Percentiles rank a stretch among this genome's conserved stretches.
phyloP scores from a whole-genome alignment of 106 monocot species.

The Ottelia alismoides region DNA sequence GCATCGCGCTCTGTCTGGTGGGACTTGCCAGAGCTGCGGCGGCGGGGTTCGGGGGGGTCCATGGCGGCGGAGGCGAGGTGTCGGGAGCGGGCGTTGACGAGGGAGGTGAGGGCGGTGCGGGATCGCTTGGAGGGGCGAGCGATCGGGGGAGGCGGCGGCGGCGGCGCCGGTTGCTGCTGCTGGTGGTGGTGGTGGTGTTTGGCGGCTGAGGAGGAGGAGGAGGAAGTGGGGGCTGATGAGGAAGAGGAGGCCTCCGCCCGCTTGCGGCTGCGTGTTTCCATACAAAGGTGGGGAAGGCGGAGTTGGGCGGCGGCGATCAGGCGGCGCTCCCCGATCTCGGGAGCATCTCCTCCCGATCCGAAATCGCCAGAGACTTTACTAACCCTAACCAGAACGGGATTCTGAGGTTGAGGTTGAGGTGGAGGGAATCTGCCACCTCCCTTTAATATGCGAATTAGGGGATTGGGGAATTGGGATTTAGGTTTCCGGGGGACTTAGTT shows the following conservation, averaged over 20 bases:
- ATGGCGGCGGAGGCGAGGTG: constrained; percentile 5
- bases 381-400: too few species aligned
- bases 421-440: too few species aligned
- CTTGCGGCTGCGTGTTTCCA: constrained; percentile 99
- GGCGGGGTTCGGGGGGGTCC: constrained; percentile 20
- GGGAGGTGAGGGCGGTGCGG: not conserved
- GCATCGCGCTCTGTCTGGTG: constrained; percentile 14
- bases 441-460: too few species aligned
- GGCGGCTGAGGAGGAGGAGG: constrained; percentile 9
- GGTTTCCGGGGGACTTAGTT: too few species aligned
- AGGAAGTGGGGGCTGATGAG: constrained; percentile 20
- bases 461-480: too few species aligned
- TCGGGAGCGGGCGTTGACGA: not conserved
- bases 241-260: constrained; percentile 98
- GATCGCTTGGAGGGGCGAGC: constrained; percentile 4
- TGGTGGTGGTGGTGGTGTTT: not conserved
- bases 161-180: constrained; percentile 2
- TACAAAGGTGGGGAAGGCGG: constrained; percentile 36
- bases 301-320: constrained; percentile 8
- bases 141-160: constrained; percentile 13
- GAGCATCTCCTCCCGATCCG: constrained; percentile 1
- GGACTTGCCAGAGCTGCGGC: constrained; percentile 14
- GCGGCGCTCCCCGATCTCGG: not conserved
- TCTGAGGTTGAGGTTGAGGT: too few species aligned
- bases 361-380: too few species aligned